Evolutionary conservation across 345 rosid genomes (phyloP), one percentile per base, ranked within the genome.

Genomic region (Murraya paniculata): DNA sequence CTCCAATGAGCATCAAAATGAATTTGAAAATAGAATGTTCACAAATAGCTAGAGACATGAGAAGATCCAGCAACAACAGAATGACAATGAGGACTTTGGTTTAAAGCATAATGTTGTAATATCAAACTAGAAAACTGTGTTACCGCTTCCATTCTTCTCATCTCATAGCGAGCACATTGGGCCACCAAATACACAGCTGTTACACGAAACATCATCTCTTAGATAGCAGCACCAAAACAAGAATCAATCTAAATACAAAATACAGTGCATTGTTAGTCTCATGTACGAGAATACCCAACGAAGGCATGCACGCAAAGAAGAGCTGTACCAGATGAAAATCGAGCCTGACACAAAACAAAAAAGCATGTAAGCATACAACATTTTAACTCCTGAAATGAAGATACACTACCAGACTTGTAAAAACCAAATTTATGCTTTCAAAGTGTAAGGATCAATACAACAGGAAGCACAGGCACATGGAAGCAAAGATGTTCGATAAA

Each of bases 241-340:
- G 41, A 60, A 36, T 62, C 36, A 7, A 16, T 64, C 68, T 27
- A 71, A 73, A 65, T 30, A 58, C 31, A 66, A 67, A 64, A 72
- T 21, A 60, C 11, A 56, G 35, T 53, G 79, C 24, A 78, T 1
- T 41, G 72, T 30, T 36, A 72, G 80, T 69, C 68, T 81, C 9
- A 81, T 61, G 36, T 73, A 75, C 53, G 65, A 22, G 68, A 68
- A 80, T 92, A 95, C 98, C 98, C 77, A 95, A 71, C 48, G 99
- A 92, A 79, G 99, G 99, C 93, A 92, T 78, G 90, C 95, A 93
- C 80, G 84, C 94, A 83, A 95, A 93, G 87, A 93, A 93, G 81
- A 95, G 88, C 62, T 95, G 96, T 80, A 95, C 98, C 81, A 92
- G 90, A 88, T 95, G 99, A 84, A 94, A 93, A 78, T 93, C 99